Percentiles rank a stretch among this genome's conserved stretches.
phyloP scores from a whole-genome alignment of 176 grass and related monocot genomes.

The Pontederia crassipes region DNA sequence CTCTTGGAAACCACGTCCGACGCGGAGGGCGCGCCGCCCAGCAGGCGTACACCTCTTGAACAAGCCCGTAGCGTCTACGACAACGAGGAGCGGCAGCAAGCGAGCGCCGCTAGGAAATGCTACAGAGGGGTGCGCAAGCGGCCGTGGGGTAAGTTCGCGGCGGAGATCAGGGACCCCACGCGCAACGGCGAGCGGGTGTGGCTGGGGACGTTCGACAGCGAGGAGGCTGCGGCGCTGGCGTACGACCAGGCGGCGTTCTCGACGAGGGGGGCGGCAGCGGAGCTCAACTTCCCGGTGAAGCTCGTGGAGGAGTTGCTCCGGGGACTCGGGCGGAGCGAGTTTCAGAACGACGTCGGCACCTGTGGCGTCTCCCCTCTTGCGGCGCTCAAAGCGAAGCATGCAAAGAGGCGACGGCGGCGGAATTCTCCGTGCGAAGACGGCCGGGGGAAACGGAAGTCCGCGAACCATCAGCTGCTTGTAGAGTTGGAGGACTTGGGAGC shows the following conservation, averaged over 20 bases:
- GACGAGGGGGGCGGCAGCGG: not conserved
- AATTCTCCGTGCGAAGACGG: not conserved
- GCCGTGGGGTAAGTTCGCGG: constrained; percentile 8
- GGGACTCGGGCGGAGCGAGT: not conserved
- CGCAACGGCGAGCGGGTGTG: not conserved
- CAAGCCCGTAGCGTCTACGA: not conserved
- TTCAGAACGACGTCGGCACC: too few relatives aligned
- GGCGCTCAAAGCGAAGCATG: not conserved
- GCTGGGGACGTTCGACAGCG: constrained; percentile 1
- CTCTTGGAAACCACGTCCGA: not conserved
- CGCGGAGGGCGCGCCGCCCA: too few relatives aligned
- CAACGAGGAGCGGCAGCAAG: not conserved
- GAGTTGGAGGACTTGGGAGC: not conserved
- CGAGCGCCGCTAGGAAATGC: not conserved
- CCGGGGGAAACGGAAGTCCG: not conserved
- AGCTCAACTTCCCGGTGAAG: constrained; percentile 3
- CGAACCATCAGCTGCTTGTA: not conserved
- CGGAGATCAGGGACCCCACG: constrained; percentile 2
- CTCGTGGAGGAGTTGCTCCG: not conserved
- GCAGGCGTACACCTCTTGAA: not conserved
- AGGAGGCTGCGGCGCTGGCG: not conserved
- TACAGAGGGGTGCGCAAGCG: not conserved
- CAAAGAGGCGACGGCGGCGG: not conserved
- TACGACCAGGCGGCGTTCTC: constrained; percentile 10
- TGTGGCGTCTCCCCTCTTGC: not conserved